phyloP scores from a whole-genome alignment of 768 basidiomycete genomes.

The Psilocybe cubensis region DNA sequence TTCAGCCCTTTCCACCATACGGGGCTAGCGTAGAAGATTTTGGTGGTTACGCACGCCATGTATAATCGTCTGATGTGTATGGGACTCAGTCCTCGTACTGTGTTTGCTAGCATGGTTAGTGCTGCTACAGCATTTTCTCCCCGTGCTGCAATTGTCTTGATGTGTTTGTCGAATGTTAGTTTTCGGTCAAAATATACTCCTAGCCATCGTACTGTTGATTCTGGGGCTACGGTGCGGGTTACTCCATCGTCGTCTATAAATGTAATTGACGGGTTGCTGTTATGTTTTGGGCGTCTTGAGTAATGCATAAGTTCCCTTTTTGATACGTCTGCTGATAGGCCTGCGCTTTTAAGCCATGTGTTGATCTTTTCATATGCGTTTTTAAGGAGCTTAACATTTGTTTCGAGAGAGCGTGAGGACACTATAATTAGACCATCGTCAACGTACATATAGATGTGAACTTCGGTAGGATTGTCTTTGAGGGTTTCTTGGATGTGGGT shows the following conservation, averaged over 20 bases:
- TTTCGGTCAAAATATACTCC: slow-evolving; percentile 36
- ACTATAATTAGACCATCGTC: slow-evolving; percentile 34
- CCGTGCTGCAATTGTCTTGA: slow-evolving; percentile 22
- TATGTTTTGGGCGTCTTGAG: slow-evolving; percentile 9
- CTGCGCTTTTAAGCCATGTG: slow-evolving; percentile 19
- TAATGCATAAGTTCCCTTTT: slow-evolving; percentile 35
- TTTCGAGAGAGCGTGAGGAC: slow-evolving; percentile 25
- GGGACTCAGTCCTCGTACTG: slow-evolving; percentile 34
- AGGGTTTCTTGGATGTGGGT: slow-evolving; percentile 1
- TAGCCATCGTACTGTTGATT: slow-evolving; percentile 30
- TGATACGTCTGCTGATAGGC: slow-evolving; percentile 17
- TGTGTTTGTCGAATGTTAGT: slow-evolving; percentile 35
- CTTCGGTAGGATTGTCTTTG: slow-evolving; percentile 16
- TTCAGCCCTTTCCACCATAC: slow-evolving; percentile 34
- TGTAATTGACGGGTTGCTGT: slow-evolving; percentile 13
- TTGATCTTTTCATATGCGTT: background rate
- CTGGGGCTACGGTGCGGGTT: background rate
- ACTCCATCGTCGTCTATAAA: slow-evolving; percentile 9
- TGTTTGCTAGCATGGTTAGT: slow-evolving; percentile 36
- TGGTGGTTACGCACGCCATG: slow-evolving; percentile 30
- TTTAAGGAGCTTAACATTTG: slow-evolving; percentile 14
- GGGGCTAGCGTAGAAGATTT: slow-evolving; percentile 35
- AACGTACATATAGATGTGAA: slow-evolving; percentile 28
- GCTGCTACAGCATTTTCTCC: slow-evolving; percentile 28
- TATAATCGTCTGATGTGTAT: slow-evolving; percentile 30